Evolutionary conservation across 805 yeast genomes (phyloP).

Genomic region (Brettanomyces nanus): DNA sequence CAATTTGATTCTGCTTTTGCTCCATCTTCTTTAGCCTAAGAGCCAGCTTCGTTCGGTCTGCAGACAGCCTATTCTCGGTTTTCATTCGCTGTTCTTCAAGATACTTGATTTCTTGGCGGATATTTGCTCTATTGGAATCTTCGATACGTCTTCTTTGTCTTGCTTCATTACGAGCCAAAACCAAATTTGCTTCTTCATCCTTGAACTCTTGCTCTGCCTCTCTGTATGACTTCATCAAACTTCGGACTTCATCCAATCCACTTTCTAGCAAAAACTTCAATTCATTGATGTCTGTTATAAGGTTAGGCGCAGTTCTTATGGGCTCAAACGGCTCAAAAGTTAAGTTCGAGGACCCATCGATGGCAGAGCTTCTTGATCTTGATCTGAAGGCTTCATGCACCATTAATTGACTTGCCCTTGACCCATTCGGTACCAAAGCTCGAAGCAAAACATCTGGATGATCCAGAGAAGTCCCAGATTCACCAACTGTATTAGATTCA

Average conservation of each 20-base stretch:
- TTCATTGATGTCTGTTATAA: conserved; percentile 34
- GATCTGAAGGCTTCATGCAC: conserved; percentile 24
- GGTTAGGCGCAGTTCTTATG: conserved; percentile 17
- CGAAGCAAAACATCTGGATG: conserved; percentile 32
- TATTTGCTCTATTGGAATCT: conserved; percentile 31
- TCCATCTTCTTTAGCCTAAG: conserved; percentile 24
- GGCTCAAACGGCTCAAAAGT: conserved; percentile 5
- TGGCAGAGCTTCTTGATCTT: conserved; percentile 29
- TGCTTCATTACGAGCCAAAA: conserved; percentile 29
- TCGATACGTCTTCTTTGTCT: conserved; percentile 33
- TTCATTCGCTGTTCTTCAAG: conserved; percentile 33
- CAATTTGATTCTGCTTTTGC: conserved; percentile 27
- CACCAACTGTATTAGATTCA: background rate
- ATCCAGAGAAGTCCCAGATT: conserved; percentile 19
- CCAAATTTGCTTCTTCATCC: conserved; percentile 29
- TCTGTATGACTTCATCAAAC: conserved; percentile 26
- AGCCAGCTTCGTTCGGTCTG: conserved; percentile 24
- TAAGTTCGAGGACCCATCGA: conserved; percentile 14
- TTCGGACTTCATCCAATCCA: conserved; percentile 33
- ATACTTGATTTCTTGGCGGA: conserved; percentile 33
- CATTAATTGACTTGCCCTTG: conserved; percentile 20
- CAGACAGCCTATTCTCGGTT: conserved; percentile 27
- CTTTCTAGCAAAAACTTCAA: conserved; percentile 33
- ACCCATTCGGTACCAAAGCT: conserved; percentile 26
- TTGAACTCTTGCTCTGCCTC: conserved; percentile 28